These are phyloP conservation scores for Globisporangium lucens DNA, from an alignment of 352 stramenopile genomes.

Conservation along the genomic window DNA sequence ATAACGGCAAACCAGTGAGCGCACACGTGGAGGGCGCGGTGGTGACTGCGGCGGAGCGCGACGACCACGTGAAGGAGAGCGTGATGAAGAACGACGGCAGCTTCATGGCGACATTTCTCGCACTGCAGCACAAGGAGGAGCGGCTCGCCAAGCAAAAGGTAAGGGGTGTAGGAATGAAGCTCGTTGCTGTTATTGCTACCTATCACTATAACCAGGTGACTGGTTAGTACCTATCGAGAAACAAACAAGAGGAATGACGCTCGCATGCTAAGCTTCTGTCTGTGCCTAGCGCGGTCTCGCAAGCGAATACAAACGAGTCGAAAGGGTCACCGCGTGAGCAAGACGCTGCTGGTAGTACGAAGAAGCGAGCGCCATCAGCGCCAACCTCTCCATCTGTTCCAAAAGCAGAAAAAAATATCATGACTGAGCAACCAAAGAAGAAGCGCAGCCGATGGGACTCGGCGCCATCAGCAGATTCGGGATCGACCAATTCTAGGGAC, in stretches of 20 bases:
- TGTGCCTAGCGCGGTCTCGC: slow-evolving; percentile 1
- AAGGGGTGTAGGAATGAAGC: background rate
- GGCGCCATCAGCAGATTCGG: background rate
- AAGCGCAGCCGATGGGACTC: slow-evolving; percentile 21
- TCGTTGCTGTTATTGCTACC: background rate
- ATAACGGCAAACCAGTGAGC: background rate
- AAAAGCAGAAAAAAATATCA: background rate
- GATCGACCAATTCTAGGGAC: background rate
- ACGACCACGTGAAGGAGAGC: slow-evolving; percentile 16
- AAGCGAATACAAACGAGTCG: background rate
- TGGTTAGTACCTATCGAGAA: background rate
- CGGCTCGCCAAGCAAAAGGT: slow-evolving; percentile 13
- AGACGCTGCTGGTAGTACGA: background rate
- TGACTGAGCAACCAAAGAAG: slow-evolving; percentile 1
- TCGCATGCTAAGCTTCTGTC: slow-evolving; percentile 6
- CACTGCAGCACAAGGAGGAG: slow-evolving; percentile 22
- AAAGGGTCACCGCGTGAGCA: background rate
- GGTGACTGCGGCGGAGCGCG: slow-evolving; percentile 13
- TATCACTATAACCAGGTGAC: background rate
- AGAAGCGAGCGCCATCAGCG: background rate
- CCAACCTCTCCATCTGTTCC: background rate
- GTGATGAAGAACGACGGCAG: slow-evolving; percentile 22
- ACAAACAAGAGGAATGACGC: slow-evolving; percentile 2
- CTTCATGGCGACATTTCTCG: slow-evolving; percentile 23
- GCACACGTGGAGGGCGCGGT: background rate